Conservation (phyloP, 306 rosid species). For the Quillaja saponaria region DNA sequence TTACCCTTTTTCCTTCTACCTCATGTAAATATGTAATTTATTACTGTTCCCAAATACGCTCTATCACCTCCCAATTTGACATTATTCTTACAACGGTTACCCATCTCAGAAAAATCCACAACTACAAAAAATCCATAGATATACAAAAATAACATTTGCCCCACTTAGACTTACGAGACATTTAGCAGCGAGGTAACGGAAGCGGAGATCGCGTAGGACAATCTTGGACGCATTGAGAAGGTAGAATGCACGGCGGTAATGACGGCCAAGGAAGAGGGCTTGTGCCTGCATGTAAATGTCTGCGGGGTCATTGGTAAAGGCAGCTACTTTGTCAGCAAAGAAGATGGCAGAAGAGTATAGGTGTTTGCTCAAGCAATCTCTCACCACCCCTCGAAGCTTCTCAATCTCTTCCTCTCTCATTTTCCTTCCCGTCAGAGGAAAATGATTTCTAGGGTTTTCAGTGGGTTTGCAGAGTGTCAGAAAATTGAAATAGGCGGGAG, state of each 20-base stretch:
- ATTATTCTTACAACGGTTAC: too few species aligned
- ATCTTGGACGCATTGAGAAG: slow-evolving; percentile 92
- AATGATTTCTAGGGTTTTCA: slow-evolving; percentile 18
- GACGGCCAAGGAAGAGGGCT: slow-evolving; percentile 94
- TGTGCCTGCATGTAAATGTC: slow-evolving; percentile 97
- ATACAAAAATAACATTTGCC: background rate
- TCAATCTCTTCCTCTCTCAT: slow-evolving; percentile 91
- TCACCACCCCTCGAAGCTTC: slow-evolving; percentile 86
- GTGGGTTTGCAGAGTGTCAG: background rate
- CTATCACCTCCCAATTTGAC: too few species aligned
- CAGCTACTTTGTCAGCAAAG: slow-evolving; percentile 93
- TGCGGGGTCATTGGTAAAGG: slow-evolving; percentile 86
- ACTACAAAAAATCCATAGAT: too few species aligned
- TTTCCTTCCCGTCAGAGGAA: background rate
- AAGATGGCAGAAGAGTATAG: slow-evolving; percentile 91
- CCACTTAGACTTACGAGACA: slow-evolving; percentile 55
- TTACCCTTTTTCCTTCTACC: too few species aligned
- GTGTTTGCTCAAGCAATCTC: slow-evolving; percentile 93
- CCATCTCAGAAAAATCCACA: too few species aligned
- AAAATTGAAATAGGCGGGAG: slow-evolving; percentile 27
- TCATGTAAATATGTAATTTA: too few species aligned
- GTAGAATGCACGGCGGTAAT: slow-evolving; percentile 89
- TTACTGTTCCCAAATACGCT: too few species aligned
- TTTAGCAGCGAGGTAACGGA: slow-evolving; percentile 94
- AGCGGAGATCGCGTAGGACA: slow-evolving; percentile 84